Percentiles rank a stretch among this genome's conserved stretches.
These are phyloP conservation scores for Psidium guajava DNA, from an alignment of 345 rosid species.

Conservation along the genomic window DNA sequence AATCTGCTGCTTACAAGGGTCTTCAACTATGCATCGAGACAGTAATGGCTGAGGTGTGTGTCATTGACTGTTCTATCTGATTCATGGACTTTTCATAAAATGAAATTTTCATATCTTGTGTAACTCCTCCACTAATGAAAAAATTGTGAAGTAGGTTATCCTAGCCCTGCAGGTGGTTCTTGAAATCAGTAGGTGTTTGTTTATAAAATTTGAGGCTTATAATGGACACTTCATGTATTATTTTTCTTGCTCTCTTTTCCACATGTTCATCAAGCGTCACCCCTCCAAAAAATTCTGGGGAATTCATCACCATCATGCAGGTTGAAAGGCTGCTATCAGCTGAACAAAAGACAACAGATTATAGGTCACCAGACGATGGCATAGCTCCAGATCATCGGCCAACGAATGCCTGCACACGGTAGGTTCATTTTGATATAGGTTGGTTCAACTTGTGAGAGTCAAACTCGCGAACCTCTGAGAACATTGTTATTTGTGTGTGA, in stretches of 20 bases:
- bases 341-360: constrained; percentile 93
- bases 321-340: constrained; percentile 88
- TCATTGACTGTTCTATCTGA: background rate
- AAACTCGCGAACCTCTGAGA: background rate
- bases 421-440: constrained; percentile 1
- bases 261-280: background rate
- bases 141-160: background rate
- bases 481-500: background rate
- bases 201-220: background rate
- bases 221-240: background rate
- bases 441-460: background rate
- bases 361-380: constrained; percentile 91
- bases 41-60: constrained; percentile 95
- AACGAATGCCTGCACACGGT: constrained; percentile 95
- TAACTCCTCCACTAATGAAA: background rate
- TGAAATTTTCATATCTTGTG: background rate
- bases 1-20: constrained; percentile 96
- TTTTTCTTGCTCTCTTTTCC: background rate
- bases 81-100: background rate
- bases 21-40: constrained; percentile 99
- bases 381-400: constrained; percentile 92
- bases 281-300: background rate
- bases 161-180: background rate
- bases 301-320: constrained; percentile 21
- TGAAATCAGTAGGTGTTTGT: background rate